Evolutionary conservation across 1,284 basidiomycete species (phyloP), one percentile per base, ranked within the genome.

Genomic region (Microbotryum violaceum): DNA sequence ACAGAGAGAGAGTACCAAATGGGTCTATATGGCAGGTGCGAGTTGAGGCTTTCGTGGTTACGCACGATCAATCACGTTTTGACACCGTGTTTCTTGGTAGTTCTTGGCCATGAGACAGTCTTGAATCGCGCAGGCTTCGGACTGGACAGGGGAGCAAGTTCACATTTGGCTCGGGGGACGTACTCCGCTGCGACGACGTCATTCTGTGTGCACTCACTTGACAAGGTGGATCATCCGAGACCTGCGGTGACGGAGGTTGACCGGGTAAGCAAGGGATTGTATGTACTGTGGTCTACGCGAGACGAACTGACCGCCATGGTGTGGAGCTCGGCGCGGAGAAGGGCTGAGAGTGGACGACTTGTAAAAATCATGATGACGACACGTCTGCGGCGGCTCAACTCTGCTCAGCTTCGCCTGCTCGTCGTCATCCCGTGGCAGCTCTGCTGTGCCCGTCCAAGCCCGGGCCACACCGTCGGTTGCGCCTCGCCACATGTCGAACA

Each of bases 51-150:
- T 42, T 42, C 3, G 37, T 6, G 12, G 16, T 42, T 12, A 6
- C 4, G 16, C 14, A 6, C 8, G 8, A 44, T 60, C 58, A 23
- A 60, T 60, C 7, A n/a, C 48, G 33, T 45, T 37, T 33, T 29
- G 8, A 46, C 58, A 60, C 1, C 21, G 14, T 4, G 29, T n/a
- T 44, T 60, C 58, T 23, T 60, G 58, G 54, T 56, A 60, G 21
- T 44, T 23, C 4, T 45, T 51, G 37, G 33, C 45, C 37, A 44
- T 60, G 6, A 60, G 49, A 47, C 58, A 60, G 37, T 55, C 53
- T 25, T 68, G 66, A 18, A 68, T 68, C n/a, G 63, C 52, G 57
- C 67, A 68, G 0, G 65, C 67, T 54, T 66, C 65, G 1, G 65
- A 42, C 67, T 66, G 55, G 3, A 46, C 45, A 5, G 29, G 29